Base-by-base conservation (phyloP, 1,284 basidiomycete genomes). In the Baeospora myosura region DNA sequence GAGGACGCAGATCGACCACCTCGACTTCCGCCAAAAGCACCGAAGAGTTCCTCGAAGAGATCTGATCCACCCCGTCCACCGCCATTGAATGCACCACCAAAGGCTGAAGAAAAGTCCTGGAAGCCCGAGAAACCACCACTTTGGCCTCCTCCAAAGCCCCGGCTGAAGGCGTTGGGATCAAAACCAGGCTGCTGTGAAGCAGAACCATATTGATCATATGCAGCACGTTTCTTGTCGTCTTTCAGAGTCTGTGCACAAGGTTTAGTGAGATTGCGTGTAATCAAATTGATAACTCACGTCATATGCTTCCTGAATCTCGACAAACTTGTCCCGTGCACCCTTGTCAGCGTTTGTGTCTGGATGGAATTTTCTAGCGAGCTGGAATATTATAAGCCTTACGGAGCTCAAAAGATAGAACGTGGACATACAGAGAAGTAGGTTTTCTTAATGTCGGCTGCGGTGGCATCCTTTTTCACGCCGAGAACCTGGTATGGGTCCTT, bases 331-430 rank as follows among this genome's bases (percentile, higher is more conserved):
- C 55, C 91, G 87, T 0, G 95, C 91, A 37, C 74, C 74, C 54
- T 88, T 85, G 60, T 97, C 93, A 46, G 93, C 89, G 66, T 93
- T 97, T 16, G 93, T 93, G 58, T 99, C 96, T 0, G 96, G 96
- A 64, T 99, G 96, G 59, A 84, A 97, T 71, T 98, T 96, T 48
- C 96, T 88, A 22, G 96, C 96, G 49, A 99, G 84, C 89, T 97
- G 55, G 25, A 35, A 20, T 40, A 25, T 36, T 42, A 26, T 37
- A 21, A 34, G 42, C 38, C 21, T 22, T 25, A 41, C 21, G 12
- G 21, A 18, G 40, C 29, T n/a, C 11, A 32, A 18, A 21, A 18
- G 30, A 39, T 44, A 34, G 25, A 12, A 30, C 34, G 30, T 43
- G 43, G 22, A 60, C 82, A 56, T 59, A 94, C 94, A 54, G 83